Evolutionary conservation across 2,329 filamentous ascomycete genomes (phyloP).

Genomic region (Aspergillus sp.): DNA sequence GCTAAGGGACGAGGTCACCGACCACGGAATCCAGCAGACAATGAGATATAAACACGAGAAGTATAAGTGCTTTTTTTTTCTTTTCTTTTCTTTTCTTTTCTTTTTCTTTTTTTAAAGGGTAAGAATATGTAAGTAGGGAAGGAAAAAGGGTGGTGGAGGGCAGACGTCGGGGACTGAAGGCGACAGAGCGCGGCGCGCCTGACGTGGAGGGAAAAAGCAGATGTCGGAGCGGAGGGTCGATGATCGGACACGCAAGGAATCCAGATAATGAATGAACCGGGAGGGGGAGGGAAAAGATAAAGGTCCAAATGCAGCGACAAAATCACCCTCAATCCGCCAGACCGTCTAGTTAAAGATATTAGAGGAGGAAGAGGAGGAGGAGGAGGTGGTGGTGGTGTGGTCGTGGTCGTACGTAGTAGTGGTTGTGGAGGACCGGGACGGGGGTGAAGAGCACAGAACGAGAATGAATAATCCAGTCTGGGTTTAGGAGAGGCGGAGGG

Average conservation of each 20-base stretch:
- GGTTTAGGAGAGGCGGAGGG: background rate
- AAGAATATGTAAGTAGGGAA: background rate
- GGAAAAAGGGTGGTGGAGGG: slow-evolving; percentile 4
- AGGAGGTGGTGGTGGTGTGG: background rate
- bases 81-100: too few species aligned
- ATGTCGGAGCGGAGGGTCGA: slow-evolving; percentile 20
- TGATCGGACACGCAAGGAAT: too few species aligned
- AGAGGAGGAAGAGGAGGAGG: background rate
- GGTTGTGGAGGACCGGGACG: background rate
- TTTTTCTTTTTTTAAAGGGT: background rate
- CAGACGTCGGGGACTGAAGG: slow-evolving; percentile 14
- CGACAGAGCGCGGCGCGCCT: slow-evolving; percentile 19
- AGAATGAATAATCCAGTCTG: slow-evolving; percentile 3
- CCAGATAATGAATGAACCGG: too few species aligned
- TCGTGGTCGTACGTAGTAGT: background rate
- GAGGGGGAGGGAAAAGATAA: too few species aligned
- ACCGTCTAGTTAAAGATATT: too few species aligned
- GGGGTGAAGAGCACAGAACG: slow-evolving; percentile 9
- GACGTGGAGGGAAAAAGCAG: slow-evolving; percentile 13
- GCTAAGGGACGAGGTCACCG: slow-evolving; percentile 32
- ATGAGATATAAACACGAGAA: background rate
- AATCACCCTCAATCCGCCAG: too few species aligned
- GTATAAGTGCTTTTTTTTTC: background rate
- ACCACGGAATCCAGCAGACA: slow-evolving; percentile 18
- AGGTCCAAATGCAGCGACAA: too few species aligned